Conservation (phyloP, 768 basidiomycete species). For the Leucocoprinus birnbaumii region DNA sequence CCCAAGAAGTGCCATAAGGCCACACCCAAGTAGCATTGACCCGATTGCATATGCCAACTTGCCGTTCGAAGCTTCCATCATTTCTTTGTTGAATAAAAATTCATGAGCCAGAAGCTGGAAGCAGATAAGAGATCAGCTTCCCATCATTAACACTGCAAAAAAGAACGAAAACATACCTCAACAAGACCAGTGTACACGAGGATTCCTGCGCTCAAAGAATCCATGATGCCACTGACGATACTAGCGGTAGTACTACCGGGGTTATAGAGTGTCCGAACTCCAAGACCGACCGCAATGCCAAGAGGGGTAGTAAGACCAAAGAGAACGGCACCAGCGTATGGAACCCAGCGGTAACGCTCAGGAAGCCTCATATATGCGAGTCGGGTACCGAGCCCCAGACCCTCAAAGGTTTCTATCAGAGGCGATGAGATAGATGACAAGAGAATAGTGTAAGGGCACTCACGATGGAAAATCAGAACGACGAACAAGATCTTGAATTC, state of each 20-base stretch:
- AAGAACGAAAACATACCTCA: conserved; percentile 46
- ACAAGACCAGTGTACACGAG: conserved; percentile 85
- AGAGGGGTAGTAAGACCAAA: conserved; percentile 84
- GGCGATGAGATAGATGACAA: background rate
- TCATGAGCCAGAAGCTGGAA: conserved; percentile 87
- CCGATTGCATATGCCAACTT: conserved; percentile 70
- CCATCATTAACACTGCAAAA: background rate
- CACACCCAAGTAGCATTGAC: conserved; percentile 83
- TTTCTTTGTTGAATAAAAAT: conserved; percentile 86
- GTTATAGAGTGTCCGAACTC: conserved; percentile 76
- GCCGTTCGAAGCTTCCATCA: conserved; percentile 65
- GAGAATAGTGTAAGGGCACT: conserved; percentile 25
- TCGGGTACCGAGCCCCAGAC: conserved; percentile 88
- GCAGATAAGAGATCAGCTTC: background rate
- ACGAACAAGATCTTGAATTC: conserved; percentile 84
- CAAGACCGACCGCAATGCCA: conserved; percentile 85
- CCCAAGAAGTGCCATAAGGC: conserved; percentile 88
- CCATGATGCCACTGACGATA: conserved; percentile 83
- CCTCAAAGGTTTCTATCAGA: conserved; percentile 83
- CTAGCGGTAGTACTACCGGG: conserved; percentile 71
- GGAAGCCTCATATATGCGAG: conserved; percentile 74
- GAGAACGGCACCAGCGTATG: conserved; percentile 54
- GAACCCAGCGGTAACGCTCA: conserved; percentile 48
- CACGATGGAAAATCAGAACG: conserved; percentile 91
- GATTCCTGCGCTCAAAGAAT: conserved; percentile 85